phyloP scores from a whole-genome alignment of 2,329 filamentous ascomycete species.

The Paecilomyces dactylethromorphus region DNA sequence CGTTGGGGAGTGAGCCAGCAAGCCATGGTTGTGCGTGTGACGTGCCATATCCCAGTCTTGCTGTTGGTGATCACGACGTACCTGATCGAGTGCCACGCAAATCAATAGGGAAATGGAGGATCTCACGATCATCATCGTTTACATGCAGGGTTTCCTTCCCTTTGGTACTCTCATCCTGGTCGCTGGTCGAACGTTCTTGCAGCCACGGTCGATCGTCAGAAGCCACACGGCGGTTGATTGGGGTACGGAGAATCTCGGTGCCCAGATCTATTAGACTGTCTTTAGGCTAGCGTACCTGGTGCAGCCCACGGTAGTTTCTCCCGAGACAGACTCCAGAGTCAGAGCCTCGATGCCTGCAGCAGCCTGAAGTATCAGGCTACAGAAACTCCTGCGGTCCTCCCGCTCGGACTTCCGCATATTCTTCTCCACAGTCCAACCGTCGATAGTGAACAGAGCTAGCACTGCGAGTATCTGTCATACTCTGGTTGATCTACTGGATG shows the following conservation, averaged over 20 bases:
- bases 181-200: background rate
- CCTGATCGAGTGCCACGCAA: background rate
- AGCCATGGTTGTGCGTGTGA: background rate
- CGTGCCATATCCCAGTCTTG: background rate
- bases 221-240: constrained; percentile 7
- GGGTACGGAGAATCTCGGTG: constrained; percentile 17
- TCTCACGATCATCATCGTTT: background rate
- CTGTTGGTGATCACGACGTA: background rate
- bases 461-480: background rate
- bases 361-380: background rate
- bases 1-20: too few species aligned
- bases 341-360: background rate
- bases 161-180: background rate
- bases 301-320: background rate
- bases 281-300: constrained; percentile 10
- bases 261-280: constrained; percentile 8
- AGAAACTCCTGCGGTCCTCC: background rate
- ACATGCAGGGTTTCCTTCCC: background rate
- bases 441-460: background rate
- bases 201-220: background rate
- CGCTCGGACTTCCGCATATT: background rate
- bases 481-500: background rate
- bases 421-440: background rate
- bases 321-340: background rate
- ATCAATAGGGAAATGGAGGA: background rate